phyloP scores from a whole-genome alignment of 306 rosid species.

The Morella rubra region DNA sequence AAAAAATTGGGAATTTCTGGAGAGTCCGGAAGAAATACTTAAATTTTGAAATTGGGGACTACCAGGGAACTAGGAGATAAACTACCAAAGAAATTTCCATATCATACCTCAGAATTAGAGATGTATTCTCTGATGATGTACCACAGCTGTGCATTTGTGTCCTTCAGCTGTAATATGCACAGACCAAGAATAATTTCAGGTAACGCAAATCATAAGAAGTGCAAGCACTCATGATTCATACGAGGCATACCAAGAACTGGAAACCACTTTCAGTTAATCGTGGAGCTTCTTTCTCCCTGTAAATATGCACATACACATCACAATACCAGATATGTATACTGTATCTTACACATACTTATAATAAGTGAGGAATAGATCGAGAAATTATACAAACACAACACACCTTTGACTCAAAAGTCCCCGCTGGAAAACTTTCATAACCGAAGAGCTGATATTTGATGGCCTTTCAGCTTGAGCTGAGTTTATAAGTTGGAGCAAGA shows the following conservation, averaged over 20 bases:
- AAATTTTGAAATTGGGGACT: not conserved
- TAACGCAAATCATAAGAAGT: constrained; percentile 35
- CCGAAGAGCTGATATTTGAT: constrained; percentile 69
- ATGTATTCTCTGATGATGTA: constrained; percentile 95
- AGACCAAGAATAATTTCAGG: constrained; percentile 32
- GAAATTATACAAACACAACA: constrained; percentile 17
- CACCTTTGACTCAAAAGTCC: constrained; percentile 88
- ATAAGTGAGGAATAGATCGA: constrained; percentile 2
- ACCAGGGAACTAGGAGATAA: not conserved
- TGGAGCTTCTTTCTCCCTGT: constrained; percentile 86
- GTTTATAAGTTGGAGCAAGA: constrained; percentile 92
- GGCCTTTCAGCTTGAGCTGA: constrained; percentile 74
- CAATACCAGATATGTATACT: constrained; percentile 24
- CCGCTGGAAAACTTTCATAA: constrained; percentile 92
- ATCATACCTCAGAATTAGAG: constrained; percentile 82
- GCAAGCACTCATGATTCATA: constrained; percentile 32
- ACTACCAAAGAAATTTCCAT: constrained; percentile 7
- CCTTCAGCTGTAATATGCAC: constrained; percentile 75
- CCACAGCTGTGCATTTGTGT: constrained; percentile 98
- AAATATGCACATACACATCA: constrained; percentile 23
- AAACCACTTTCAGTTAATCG: constrained; percentile 92
- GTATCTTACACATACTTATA: not conserved
- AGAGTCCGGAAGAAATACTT: not conserved
- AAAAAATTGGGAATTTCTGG: not conserved
- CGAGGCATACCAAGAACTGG: constrained; percentile 90